Evolutionary conservation across 2,329 filamentous ascomycete species (phyloP), one percentile per base, ranked within the genome.

Genomic region (Calonectria hongkongensis): DNA sequence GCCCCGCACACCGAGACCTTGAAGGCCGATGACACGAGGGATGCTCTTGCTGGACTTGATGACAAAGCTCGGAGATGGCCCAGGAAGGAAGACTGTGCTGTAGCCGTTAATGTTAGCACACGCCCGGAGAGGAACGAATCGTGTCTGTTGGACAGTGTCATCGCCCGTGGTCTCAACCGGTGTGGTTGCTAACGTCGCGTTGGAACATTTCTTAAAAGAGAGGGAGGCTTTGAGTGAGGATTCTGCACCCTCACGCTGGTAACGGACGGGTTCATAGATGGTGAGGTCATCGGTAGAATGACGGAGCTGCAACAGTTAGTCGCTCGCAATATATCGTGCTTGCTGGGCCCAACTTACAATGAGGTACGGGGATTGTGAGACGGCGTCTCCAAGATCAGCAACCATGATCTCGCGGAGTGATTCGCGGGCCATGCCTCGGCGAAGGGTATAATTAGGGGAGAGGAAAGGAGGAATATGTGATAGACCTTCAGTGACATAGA

Each of bases 241-340:
- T 7, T 87, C 83, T 33, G 84, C 76, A 70, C 79, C 82, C 69
- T 82, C 82, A 33, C 80, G 81, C 47, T 81, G 84, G 73, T 86
- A 86, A 50, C 90, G 88, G 77, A 95, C 93, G 1, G 96, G 95
- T 81, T 97, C 92, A 82, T 98, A 99, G 56, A 98, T 89, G 13
- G 94, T 93, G 41, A 98, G 86, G 80, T 98, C 96, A 75, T 98
- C 94, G 72, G 91, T 93, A 12, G 90, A 89, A 62, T 95, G 95
- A 64, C 96, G 94, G 33, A 96, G 86, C 94, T 95, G 75, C 21
- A 15, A 74, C 70, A 21, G 36, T 73, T 9, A 73, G 73, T 60
- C 7, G 50, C 36, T 4, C 9, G 5, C 47, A 28, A 5, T 16
- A 0, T 2, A 12, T 39, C 2, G 6, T 18, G 4, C 2, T 25